Percentiles rank a stretch among this genome's conserved stretches.
Conservation (phyloP, 331 rosid species). For the Arachis monticola region DNA sequence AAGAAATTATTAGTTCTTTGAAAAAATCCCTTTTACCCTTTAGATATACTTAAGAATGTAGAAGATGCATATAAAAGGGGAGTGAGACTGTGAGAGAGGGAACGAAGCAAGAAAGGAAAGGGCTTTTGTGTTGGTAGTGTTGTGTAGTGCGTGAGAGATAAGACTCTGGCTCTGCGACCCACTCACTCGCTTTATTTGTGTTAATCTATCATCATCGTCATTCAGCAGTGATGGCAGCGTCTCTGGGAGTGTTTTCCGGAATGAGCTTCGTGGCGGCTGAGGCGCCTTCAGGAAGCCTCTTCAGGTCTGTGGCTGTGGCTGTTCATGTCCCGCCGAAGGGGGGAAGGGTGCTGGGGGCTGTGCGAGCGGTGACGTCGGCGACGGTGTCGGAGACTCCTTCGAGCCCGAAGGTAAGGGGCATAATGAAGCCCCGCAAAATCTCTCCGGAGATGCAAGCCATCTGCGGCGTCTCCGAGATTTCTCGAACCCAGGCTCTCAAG, state of each 20-base stretch:
- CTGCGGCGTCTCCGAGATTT: slow-evolving; percentile 78
- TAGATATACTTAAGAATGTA: too few species aligned
- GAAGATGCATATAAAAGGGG: too few species aligned
- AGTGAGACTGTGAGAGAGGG: too few species aligned
- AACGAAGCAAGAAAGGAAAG: too few species aligned
- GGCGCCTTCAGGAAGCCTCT: slow-evolving; percentile 26
- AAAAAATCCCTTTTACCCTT: too few species aligned
- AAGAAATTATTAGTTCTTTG: too few species aligned
- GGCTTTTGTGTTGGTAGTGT: too few species aligned
- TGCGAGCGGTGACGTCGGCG: slow-evolving; percentile 53
- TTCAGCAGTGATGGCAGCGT: background rate
- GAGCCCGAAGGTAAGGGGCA: slow-evolving; percentile 66
- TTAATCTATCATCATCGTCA: background rate
- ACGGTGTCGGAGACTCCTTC: slow-evolving; percentile 58
- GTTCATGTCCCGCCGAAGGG: slow-evolving; percentile 17
- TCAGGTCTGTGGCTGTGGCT: slow-evolving; percentile 5
- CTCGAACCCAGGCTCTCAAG: slow-evolving; percentile 94
- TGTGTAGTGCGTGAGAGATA: too few species aligned
- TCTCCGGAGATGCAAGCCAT: slow-evolving; percentile 91
- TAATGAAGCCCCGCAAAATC: slow-evolving; percentile 76
- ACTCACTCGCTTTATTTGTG: too few species aligned
- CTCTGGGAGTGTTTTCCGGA: background rate
- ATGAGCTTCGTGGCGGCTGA: slow-evolving; percentile 53
- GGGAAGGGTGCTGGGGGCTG: slow-evolving; percentile 38
- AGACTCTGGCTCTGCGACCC: too few species aligned